Evolutionary conservation across 208 protist species (phyloP), one percentile per base, ranked within the genome.

Genomic region (Chromosphaera perkinsii): DNA sequence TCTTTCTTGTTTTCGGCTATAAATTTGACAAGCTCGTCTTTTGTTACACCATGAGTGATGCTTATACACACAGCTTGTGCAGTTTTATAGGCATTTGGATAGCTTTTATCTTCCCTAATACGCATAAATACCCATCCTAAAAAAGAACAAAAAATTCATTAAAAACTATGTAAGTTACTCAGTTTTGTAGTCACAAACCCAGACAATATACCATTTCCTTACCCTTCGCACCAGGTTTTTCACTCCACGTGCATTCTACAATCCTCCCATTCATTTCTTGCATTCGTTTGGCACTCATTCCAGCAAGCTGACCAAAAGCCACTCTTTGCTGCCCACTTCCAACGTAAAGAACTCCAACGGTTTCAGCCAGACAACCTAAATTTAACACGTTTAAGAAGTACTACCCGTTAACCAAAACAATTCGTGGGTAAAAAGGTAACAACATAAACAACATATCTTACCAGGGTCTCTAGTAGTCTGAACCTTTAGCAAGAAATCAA

Each of bases 401-500:
- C 9, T 45, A 45, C 17, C 9, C 39, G 9, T 20, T 45, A 45
- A 32, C 52, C 12, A 10, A 10, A 14, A 40, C 5, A 9, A 42
- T 58, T 5, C 24, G 12, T 5, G 29, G 31, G 29, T 42, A n/a
- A 54, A 54, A 54, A n/a, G 29, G 26, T 32, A 54, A 54, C 9
- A 54, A n/a, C 5, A 54, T 29, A n/a, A 14, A 54, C 5, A 54
- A 9, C n/a, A n/a, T 31, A 12, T 24, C 5, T 24, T 29, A 9
- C 14, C 48, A 14, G 14, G 14, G 20, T 29, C 20, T n/a, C 20
- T 24, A n/a, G 29, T 24, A 5, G 14, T 51, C 31, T 45, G 24
- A 24, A 48, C 27, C 24, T 47, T 63, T 14, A 65, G 31, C 5
- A 43, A 0, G 61, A 74, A 74, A 33, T 74, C 69, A n/a, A 67